These are phyloP conservation scores for Mycena sanguinolenta DNA, from an alignment of 768 basidiomycete genomes.

Conservation along the genomic window DNA sequence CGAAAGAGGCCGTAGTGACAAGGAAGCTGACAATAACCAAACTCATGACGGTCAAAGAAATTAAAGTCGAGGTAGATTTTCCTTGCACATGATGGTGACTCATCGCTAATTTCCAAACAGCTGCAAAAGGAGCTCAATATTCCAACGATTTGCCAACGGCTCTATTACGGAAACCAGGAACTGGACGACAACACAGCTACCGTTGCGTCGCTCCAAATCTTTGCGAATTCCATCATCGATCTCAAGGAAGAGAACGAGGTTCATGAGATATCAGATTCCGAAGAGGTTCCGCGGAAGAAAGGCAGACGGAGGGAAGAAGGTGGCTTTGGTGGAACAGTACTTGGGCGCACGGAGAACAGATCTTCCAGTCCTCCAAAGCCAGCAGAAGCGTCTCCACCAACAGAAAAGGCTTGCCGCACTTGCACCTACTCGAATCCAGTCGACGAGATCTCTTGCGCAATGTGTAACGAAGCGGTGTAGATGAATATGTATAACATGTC, in stretches of 20 bases:
- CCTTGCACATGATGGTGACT: neutral
- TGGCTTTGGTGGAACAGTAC: conserved; percentile 82
- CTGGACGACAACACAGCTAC: conserved; percentile 73
- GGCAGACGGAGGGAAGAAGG: conserved; percentile 67
- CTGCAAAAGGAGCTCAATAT: conserved; percentile 73
- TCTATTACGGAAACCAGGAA: conserved; percentile 74
- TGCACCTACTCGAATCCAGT: conserved; percentile 73
- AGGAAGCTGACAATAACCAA: conserved; percentile 71
- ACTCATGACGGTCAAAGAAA: conserved; percentile 79
- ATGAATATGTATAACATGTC: conserved; percentile 13
- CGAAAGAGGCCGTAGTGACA: conserved; percentile 63
- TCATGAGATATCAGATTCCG: conserved; percentile 67
- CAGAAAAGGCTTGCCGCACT: conserved; percentile 59
- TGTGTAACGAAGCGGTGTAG: conserved; percentile 52
- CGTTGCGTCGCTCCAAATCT: conserved; percentile 64
- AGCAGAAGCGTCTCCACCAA: conserved; percentile 25
- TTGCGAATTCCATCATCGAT: conserved; percentile 74
- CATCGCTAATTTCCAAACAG: conserved; percentile 50
- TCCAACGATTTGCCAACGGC: conserved; percentile 81
- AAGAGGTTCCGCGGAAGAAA: conserved; percentile 58
- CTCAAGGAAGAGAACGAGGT: conserved; percentile 75
- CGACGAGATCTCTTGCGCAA: conserved; percentile 56
- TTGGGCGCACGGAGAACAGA: conserved; percentile 51
- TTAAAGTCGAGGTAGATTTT: conserved; percentile 75
- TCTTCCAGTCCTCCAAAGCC: conserved; percentile 33